Evolutionary conservation across 495 filamentous ascomycete species (phyloP).

Genomic region (Neurospora africana): DNA sequence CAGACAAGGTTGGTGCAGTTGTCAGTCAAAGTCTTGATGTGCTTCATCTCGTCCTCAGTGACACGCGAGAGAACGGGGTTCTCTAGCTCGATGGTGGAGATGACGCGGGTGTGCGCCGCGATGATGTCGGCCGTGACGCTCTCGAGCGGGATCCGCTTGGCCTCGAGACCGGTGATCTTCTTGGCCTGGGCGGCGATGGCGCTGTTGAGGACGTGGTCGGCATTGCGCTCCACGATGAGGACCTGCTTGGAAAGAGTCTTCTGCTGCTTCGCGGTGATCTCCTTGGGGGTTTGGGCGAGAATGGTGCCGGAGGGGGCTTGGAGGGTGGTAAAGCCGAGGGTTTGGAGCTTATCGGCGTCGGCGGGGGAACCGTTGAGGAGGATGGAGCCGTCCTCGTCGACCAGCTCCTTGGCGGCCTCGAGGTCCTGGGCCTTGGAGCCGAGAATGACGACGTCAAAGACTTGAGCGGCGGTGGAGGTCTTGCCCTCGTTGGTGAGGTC

Average conservation of each 20-base stretch:
- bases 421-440: neutral
- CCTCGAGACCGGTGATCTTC: neutral
- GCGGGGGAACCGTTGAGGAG: neutral
- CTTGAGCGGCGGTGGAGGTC: neutral
- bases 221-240: neutral
- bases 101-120: slow-evolving; percentile 6
- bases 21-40: slow-evolving; percentile 18
- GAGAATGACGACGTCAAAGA: neutral
- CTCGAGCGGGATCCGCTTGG: neutral
- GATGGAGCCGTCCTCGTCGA: neutral
- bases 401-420: neutral
- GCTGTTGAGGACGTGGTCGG: neutral
- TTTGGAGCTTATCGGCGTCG: neutral
- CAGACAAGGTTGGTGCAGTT: slow-evolving; percentile 26
- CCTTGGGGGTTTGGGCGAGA: neutral
- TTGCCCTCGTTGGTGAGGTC: neutral
- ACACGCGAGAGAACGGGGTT: neutral
- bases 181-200: neutral
- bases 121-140: slow-evolving; percentile 1
- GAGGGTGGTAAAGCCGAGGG: neutral
- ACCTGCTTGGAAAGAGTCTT: neutral
- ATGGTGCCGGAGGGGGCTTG: neutral
- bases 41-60: neutral
- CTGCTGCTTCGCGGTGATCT: neutral
- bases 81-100: neutral